Evolutionary conservation across 768 basidiomycete species (phyloP), one percentile per base, ranked within the genome.

Genomic region (Boletus pseudopeckii): DNA sequence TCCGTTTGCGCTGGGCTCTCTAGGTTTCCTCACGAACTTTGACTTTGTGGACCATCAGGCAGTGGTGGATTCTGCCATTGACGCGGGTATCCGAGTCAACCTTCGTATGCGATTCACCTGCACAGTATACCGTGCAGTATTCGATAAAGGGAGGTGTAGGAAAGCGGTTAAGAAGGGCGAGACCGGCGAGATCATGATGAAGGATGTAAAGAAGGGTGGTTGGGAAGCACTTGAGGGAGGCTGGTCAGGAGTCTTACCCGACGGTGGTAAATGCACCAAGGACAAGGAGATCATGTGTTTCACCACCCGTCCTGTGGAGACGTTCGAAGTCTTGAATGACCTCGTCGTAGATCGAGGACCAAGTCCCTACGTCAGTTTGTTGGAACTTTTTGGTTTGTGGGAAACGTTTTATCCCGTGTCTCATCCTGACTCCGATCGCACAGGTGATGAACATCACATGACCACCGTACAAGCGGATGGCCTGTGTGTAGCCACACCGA

Each of bases 211-310:
- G 68, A 84, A 87, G 64, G 85, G 83, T 33, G 97, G 95, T 1
- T 99, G 97, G 97, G 96, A 98, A 70, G 92, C 94, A 7, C 75
- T 99, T 30, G 97, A 99, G 71, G 86, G 86, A 45, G 89, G 88
- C 15, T 82, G 80, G 76, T 75, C 73, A 26, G 77, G 75, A 7
- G 69, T 74, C 37, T 63, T 72, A 26, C 69, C 71, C 30, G 80
- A 80, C 20, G 71, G 72, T 33, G 78, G 77, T 56, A 74, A 74
- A 63, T 73, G 71, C 57, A 63, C 73, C 47, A 96, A 86, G 73
- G 97, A 99, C 73, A 96, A 86, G 77, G 92, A 97, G 72, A 97
- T 99, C 57, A 95, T 90, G 89, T 99, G 97, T 70, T 98, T 94
- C 68, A 88, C 92, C 18, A 98, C 97, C 7, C 74, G 92, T 57